Evolutionary conservation across 208 protist species (phyloP), one percentile per base, ranked within the genome.

Genomic region (Leishmania martiniquensis): DNA sequence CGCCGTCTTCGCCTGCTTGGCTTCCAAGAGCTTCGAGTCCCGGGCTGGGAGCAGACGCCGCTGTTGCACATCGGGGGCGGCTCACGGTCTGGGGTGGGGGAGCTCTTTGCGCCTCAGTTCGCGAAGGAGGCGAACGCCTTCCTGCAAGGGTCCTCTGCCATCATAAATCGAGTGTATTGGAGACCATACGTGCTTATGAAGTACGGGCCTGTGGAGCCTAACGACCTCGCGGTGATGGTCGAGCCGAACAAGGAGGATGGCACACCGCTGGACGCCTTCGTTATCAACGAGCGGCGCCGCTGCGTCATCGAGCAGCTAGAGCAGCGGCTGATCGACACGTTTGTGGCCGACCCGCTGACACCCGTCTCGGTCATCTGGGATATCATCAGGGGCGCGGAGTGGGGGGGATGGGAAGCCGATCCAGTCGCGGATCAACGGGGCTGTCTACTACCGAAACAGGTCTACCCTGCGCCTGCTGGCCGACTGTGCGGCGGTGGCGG

Each of bases 1-100:
- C 1, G 1, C 22, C 84, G 81, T 1, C 32, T 72, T 51, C 12
- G 34, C 0, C 5, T 81, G 15, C 55, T 85, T 32, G 86, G 84
- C 49, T 84, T 90, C 34, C 17, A 68, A 5, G 54, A 45, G 45
- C 0, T 63, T 4, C 7, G 39, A 7, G 54, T 55, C 15, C n/a
- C 32, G 0, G 25, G 15, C 4, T 54, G 25, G 29, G 17, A 82
- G 32, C 39, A 78, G 25, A 42, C 47, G 15, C 47, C n/a, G 44
- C 45, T 47, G 32, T 7, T 85, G 34, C 72, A 44, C 55, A 62
- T n/a, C 15, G 79, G 70, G 37, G 78, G 60, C 22, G 47, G 12
- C 17, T 67, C 42, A 15, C 32, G 13, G 20, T 22, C 52, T 9
- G 66, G 0, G 7, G n/a, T 20, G 66, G 12, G 5, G 25, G n/a